A percentile compares a stretch with the other conserved stretches of the same genome.
phyloP scores from a whole-genome alignment of 73 alveolate genomes.

The Loxodes magnus region DNA sequence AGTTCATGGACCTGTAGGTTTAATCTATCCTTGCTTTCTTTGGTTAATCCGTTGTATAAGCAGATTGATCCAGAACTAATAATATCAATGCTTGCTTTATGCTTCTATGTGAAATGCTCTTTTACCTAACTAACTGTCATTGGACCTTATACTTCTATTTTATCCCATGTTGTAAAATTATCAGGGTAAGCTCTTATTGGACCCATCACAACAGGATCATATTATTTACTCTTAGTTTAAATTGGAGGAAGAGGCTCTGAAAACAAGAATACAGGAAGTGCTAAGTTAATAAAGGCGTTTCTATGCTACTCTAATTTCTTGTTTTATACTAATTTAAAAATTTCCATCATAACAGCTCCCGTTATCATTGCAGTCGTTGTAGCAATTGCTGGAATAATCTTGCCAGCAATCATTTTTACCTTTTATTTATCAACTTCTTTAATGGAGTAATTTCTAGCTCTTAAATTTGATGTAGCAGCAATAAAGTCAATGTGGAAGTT shows the following conservation, averaged over 20 bases:
- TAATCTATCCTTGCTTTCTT: slow-evolving; percentile 41
- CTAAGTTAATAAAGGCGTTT: slow-evolving; percentile 43
- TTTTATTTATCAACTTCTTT: slow-evolving; percentile 50
- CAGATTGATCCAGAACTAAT: slow-evolving; percentile 52
- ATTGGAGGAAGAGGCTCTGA: slow-evolving; percentile 74
- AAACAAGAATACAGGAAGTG: slow-evolving; percentile 48
- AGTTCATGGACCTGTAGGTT: slow-evolving; percentile 44
- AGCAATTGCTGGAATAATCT: slow-evolving; percentile 90
- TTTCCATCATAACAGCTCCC: slow-evolving; percentile 52
- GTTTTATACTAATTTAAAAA: slow-evolving; percentile 33
- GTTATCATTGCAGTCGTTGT: slow-evolving; percentile 89
- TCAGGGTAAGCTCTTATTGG: slow-evolving; percentile 86
- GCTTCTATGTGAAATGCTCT: slow-evolving; percentile 38
- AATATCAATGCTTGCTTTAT: slow-evolving; percentile 46
- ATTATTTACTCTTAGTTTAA: slow-evolving; percentile 59
- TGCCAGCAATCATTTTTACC: slow-evolving; percentile 86
- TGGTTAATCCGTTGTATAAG: slow-evolving; percentile 57
- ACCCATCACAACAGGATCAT: slow-evolving; percentile 49
- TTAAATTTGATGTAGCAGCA: slow-evolving; percentile 71
- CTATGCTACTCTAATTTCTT: slow-evolving; percentile 15
- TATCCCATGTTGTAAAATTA: slow-evolving; percentile 88
- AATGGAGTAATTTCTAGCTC: slow-evolving; percentile 85
- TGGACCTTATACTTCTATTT: slow-evolving; percentile 61
- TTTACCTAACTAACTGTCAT: slow-evolving; percentile 62
- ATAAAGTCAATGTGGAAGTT: slow-evolving; percentile 80